A percentile compares a stretch with the other conserved stretches of the same genome.
phyloP scores from a whole-genome alignment of 805 yeast species.

The Teunomyces lycoperdinae region DNA sequence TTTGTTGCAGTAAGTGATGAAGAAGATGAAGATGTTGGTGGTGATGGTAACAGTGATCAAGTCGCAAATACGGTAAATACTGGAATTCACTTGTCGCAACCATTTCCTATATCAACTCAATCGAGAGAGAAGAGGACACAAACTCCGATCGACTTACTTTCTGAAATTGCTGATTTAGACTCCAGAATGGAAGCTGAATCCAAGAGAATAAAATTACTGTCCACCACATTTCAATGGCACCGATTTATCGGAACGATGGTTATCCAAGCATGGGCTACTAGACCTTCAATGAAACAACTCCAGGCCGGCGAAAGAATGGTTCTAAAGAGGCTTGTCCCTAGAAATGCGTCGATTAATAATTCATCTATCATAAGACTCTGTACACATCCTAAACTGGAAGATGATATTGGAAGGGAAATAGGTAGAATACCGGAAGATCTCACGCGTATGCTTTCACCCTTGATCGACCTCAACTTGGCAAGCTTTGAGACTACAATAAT shows the following conservation, averaged over 20 bases:
- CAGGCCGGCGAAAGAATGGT: constrained; percentile 43
- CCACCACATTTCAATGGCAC: constrained; percentile 22
- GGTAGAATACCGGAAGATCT: constrained; percentile 74
- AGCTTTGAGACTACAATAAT: constrained; percentile 56
- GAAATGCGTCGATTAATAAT: constrained; percentile 12
- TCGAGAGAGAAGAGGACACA: constrained; percentile 3
- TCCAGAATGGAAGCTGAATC: constrained; percentile 12
- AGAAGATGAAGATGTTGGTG: background rate
- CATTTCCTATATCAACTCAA: background rate
- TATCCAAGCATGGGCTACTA: constrained; percentile 68
- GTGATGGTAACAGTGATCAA: background rate
- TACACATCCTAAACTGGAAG: constrained; percentile 15
- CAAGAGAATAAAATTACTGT: constrained; percentile 8
- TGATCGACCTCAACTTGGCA: constrained; percentile 55
- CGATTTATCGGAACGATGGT: constrained; percentile 59
- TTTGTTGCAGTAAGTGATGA: constrained; percentile 6
- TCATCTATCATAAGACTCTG: constrained; percentile 32
- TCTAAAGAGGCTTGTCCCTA: constrained; percentile 35
- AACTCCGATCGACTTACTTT: background rate
- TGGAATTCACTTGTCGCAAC: background rate
- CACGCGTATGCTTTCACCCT: constrained; percentile 63
- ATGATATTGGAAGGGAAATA: constrained; percentile 50
- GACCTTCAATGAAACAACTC: constrained; percentile 53
- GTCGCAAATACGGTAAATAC: too few species aligned
- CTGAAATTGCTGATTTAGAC: constrained; percentile 10